phyloP scores from a whole-genome alignment of 1,284 basidiomycete genomes.

The Fomitopsis schrenkii region DNA sequence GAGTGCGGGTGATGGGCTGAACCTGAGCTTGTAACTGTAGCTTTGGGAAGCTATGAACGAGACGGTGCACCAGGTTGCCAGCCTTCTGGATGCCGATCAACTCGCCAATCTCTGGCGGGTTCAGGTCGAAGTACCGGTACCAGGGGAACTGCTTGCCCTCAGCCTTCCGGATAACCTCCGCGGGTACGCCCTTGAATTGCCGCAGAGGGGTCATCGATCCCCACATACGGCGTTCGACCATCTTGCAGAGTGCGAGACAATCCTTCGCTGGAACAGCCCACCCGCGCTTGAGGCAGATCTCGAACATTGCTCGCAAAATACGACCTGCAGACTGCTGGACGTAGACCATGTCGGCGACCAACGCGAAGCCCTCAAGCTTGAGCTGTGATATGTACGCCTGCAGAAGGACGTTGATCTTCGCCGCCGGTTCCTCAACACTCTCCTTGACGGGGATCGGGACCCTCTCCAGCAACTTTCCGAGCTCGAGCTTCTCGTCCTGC shows the following conservation, averaged over 20 bases:
- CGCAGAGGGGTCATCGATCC: conserved; percentile 95
- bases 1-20: conserved; percentile 87
- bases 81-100: conserved; percentile 92
- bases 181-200: conserved; percentile 90
- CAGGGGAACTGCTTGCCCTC: conserved; percentile 99
- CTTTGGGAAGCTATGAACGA: conserved; percentile 97
- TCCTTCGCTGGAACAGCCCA: conserved; percentile 94
- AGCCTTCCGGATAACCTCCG: conserved; percentile 87
- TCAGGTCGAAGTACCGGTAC: conserved; percentile 93
- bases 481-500: conserved; percentile 78
- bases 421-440: conserved; percentile 90
- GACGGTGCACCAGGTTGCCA: conserved; percentile 87
- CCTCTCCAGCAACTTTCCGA: conserved; percentile 90
- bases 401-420: conserved; percentile 96
- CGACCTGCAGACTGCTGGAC: conserved; percentile 90
- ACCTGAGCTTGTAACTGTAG: conserved; percentile 92
- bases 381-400: conserved; percentile 96
- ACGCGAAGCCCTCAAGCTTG: conserved; percentile 92
- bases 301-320: conserved; percentile 95
- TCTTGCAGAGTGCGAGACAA: conserved; percentile 94
- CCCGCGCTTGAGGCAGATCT: conserved; percentile 98
- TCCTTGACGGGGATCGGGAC: conserved; percentile 99
- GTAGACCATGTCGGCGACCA: conserved; percentile 98
- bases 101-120: conserved; percentile 87
- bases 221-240: conserved; percentile 96